These are phyloP conservation scores for Debaryomyces maramus DNA, from an alignment of 805 yeast genomes.

Conservation along the genomic window DNA sequence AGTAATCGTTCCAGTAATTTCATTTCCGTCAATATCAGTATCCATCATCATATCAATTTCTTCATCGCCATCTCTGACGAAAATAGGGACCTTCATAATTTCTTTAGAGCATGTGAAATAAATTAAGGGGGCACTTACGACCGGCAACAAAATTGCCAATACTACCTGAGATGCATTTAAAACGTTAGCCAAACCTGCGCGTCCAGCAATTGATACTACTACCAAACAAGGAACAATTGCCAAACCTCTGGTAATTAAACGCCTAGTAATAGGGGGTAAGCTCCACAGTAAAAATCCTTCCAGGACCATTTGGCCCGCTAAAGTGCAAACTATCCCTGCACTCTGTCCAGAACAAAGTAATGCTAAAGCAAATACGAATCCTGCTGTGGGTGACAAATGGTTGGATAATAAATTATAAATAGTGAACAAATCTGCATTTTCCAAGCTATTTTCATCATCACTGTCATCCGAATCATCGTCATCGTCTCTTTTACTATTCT, in stretches of 20 bases:
- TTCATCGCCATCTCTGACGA: slow-evolving; percentile 31
- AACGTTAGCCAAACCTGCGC: slow-evolving; percentile 75
- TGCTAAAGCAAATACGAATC: slow-evolving; percentile 84
- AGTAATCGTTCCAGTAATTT: slow-evolving; percentile 2
- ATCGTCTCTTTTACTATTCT: slow-evolving; percentile 18
- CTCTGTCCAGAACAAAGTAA: slow-evolving; percentile 89
- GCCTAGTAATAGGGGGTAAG: slow-evolving; percentile 76
- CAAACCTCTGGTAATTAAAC: slow-evolving; percentile 76
- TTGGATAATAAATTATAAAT: slow-evolving; percentile 69
- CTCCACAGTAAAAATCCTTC: slow-evolving; percentile 86
- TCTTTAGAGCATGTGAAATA: slow-evolving; percentile 71
- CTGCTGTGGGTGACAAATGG: slow-evolving; percentile 83
- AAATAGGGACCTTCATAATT: slow-evolving; percentile 59
- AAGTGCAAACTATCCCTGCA: slow-evolving; percentile 91
- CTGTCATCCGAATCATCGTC: slow-evolving; percentile 18
- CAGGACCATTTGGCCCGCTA: slow-evolving; percentile 91
- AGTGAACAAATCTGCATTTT: slow-evolving; percentile 73
- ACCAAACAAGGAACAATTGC: slow-evolving; percentile 84
- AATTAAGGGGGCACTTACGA: slow-evolving; percentile 85
- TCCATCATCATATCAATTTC: slow-evolving; percentile 21
- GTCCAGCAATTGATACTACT: slow-evolving; percentile 71
- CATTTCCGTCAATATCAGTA: slow-evolving; percentile 2
- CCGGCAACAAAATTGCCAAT: slow-evolving; percentile 75
- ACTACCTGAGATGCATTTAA: slow-evolving; percentile 84
- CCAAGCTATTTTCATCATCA: slow-evolving; percentile 23